These are phyloP conservation scores for Arabidopsis thaliana DNA, from an alignment of 345 rosid species.

Conservation along the genomic window DNA sequence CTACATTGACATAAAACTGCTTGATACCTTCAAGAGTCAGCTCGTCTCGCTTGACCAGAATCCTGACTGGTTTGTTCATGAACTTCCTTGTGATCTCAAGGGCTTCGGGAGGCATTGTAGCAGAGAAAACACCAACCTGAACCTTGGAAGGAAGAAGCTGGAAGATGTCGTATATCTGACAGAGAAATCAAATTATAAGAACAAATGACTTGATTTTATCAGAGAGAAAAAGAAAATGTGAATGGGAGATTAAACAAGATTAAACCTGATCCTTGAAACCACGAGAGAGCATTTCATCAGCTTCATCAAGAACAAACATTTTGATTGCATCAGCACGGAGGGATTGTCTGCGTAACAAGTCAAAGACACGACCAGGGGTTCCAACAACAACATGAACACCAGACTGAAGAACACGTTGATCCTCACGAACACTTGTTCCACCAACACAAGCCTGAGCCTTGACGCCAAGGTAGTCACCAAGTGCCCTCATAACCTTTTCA, in stretches of 20 bases:
- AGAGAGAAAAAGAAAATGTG: not conserved
- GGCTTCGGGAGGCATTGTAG: constrained; percentile 94
- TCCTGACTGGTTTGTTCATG: constrained; percentile 87
- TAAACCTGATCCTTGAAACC: constrained; percentile 93
- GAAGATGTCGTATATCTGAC: constrained; percentile 83
- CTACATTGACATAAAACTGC: constrained; percentile 79
- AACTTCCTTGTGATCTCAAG: constrained; percentile 91
- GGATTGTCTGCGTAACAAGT: constrained; percentile 89
- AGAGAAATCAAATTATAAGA: not conserved
- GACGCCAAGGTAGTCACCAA: constrained; percentile 90
- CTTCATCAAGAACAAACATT: constrained; percentile 94
- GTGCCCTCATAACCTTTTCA: constrained; percentile 96
- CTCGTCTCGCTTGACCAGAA: constrained; percentile 88
- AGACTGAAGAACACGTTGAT: constrained; percentile 84
- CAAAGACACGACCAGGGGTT: constrained; percentile 97
- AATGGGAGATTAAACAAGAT: not conserved
- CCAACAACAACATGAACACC: constrained; percentile 98
- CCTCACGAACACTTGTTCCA: constrained; percentile 95
- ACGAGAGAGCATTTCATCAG: constrained; percentile 97
- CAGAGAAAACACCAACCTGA: constrained; percentile 90
- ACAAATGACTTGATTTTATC: not conserved
- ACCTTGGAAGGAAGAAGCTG: constrained; percentile 76
- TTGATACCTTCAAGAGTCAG: constrained; percentile 94
- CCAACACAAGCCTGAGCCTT: constrained; percentile 98
- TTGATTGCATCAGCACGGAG: constrained; percentile 78